Conservation (phyloP, 2,329 filamentous ascomycete genomes). For the Stemphylium vesicarium region DNA sequence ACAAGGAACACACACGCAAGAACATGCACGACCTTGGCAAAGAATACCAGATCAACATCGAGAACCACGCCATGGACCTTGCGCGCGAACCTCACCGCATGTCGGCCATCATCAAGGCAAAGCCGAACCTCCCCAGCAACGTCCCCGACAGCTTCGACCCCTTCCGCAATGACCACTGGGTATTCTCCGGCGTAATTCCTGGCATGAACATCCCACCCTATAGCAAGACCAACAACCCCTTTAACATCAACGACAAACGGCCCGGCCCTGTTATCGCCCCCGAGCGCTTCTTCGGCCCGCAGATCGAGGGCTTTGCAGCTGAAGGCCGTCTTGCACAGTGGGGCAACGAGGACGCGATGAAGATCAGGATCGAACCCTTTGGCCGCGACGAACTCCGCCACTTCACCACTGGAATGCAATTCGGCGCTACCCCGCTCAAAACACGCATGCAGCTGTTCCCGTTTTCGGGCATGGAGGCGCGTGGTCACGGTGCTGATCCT, state of each 20-base stretch:
- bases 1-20: not conserved
- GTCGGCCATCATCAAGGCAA: not conserved
- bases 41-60: not conserved
- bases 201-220: not conserved
- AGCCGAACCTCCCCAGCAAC: not conserved
- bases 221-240: not conserved
- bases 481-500: not conserved
- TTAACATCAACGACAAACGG: not conserved
- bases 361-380: not conserved
- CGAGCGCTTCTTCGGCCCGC: not conserved
- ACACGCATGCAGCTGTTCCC: not conserved
- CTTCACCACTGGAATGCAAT: not conserved
- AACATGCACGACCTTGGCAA: not conserved
- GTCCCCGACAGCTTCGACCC: not conserved
- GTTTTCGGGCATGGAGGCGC: not conserved
- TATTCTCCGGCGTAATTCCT: not conserved
- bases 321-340: not conserved
- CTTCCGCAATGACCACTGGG: not conserved
- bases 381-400: not conserved
- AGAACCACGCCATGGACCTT: not conserved
- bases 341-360: not conserved
- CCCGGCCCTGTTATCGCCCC: not conserved
- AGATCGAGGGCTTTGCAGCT: constrained; percentile 9
- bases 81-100: not conserved
- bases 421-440: not conserved